phyloP scores from a whole-genome alignment of 352 stramenopile genomes.

The Phytopythium delawarense region DNA sequence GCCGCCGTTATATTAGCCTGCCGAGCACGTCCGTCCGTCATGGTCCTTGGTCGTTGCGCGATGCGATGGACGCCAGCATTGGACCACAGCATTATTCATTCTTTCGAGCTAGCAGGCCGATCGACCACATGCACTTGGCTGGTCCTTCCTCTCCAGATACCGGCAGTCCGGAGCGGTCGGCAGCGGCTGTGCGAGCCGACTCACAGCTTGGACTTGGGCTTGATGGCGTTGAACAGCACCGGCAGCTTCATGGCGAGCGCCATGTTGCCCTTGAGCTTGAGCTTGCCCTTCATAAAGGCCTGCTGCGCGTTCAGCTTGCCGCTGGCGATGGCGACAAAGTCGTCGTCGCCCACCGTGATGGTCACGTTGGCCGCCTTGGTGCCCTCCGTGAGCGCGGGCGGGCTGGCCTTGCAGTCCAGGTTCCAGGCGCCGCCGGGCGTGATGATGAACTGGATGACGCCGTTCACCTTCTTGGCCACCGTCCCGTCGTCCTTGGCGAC shows the following conservation, averaged over 20 bases:
- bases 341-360: constrained; percentile 64
- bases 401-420: constrained; percentile 70
- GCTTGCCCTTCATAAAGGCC: constrained; percentile 95
- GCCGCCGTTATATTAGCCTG: constrained; percentile 12
- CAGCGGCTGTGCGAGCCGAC: too few relatives aligned
- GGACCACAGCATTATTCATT: too few relatives aligned
- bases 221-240: constrained; percentile 88
- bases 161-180: too few relatives aligned
- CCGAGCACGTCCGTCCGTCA: background rate
- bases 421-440: constrained; percentile 73
- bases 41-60: too few relatives aligned
- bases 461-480: constrained; percentile 78
- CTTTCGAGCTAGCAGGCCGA: too few relatives aligned
- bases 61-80: too few relatives aligned
- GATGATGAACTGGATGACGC: constrained; percentile 76
- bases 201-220: constrained; percentile 77
- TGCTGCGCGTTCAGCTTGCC: constrained; percentile 90
- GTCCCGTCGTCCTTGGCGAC: constrained; percentile 48
- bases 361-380: constrained; percentile 76
- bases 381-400: constrained; percentile 47
- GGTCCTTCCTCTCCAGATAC: too few relatives aligned
- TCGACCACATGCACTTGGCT: too few relatives aligned
- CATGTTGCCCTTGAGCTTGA: constrained; percentile 96
- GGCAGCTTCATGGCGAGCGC: constrained; percentile 94
- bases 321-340: constrained; percentile 78